Conservation (phyloP, 129 eudicot species). For the Escallonia rubra region DNA sequence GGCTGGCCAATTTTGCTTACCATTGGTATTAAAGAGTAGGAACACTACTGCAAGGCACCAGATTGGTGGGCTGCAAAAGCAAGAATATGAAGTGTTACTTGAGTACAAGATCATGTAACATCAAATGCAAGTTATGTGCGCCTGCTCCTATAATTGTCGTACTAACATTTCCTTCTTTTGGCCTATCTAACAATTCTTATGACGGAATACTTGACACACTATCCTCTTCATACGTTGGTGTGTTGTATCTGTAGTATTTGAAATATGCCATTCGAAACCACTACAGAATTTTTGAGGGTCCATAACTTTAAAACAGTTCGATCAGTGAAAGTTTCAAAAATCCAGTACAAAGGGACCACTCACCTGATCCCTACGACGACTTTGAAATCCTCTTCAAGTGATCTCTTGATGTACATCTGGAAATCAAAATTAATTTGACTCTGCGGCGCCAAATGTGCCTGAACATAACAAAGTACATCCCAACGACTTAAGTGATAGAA, state of each 20-base stretch:
- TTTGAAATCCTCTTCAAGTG: constrained; percentile 75
- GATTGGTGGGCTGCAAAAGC: constrained; percentile 57
- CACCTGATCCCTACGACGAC: constrained; percentile 76
- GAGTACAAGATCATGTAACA: not conserved
- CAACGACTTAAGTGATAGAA: too few species aligned
- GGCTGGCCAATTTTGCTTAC: constrained; percentile 20
- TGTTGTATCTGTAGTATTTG: too few species aligned
- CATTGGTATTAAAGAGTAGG: constrained; percentile 57
- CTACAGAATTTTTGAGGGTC: not conserved
- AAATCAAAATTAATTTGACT: constrained; percentile 51
- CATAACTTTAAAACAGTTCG: not conserved
- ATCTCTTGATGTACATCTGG: constrained; percentile 56
- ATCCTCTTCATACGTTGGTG: too few species aligned
- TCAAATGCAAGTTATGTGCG: too few species aligned
- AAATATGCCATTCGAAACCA: too few species aligned
- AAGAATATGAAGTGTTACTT: constrained; percentile 3
- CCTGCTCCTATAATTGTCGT: too few species aligned
- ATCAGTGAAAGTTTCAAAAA: too few species aligned
- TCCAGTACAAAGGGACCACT: not conserved
- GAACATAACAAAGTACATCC: constrained; percentile 4
- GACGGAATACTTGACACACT: too few species aligned
- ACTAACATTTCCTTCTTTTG: too few species aligned
- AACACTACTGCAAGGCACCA: constrained; percentile 70
- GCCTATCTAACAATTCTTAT: too few species aligned
- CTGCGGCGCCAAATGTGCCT: constrained; percentile 74